Evolutionary conservation across 192 early-diverging fungal species (phyloP).

Genomic region (Mortierella claussenii): DNA sequence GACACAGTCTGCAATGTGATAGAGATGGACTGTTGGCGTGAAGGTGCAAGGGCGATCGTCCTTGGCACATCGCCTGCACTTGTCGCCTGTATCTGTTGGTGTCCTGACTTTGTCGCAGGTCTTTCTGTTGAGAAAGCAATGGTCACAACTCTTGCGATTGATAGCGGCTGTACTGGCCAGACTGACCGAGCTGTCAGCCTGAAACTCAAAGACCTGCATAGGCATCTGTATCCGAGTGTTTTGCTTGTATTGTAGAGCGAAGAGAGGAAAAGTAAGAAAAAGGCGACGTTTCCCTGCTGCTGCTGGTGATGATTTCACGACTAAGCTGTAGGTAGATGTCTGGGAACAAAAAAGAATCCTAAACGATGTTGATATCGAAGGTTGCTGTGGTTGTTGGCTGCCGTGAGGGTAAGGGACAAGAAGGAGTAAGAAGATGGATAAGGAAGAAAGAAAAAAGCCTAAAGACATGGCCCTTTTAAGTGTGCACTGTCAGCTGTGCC

Average conservation of each 20-base stretch:
- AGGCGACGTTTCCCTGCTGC: no score
- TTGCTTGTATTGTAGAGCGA: neutral
- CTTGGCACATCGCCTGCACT: conserved; percentile 49
- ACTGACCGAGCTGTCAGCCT: conserved; percentile 46
- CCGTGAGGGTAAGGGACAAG: no score
- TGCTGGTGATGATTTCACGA: no score
- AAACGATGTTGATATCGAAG: no score
- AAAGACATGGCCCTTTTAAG: no score
- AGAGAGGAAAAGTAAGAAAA: no score
- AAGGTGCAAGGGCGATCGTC: conserved; percentile 48
- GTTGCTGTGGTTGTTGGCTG: no score
- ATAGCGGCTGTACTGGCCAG: conserved; percentile 46
- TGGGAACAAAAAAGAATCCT: no score
- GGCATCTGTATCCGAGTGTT: conserved; percentile 8
- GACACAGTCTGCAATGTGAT: conserved; percentile 52
- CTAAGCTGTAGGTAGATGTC: no score
- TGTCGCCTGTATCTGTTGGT: conserved; percentile 28
- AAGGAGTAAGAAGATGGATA: no score
- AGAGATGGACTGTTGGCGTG: conserved; percentile 46
- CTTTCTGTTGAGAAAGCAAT: conserved; percentile 51
- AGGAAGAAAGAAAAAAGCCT: no score
- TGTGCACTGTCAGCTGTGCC: no score
- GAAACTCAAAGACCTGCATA: conserved; percentile 53
- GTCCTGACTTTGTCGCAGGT: conserved; percentile 51
- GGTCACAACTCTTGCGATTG: conserved; percentile 51